phyloP scores from a whole-genome alignment of 225 moss, liverwort and hornwort genomes.

The Antitrichia curtipendula region DNA sequence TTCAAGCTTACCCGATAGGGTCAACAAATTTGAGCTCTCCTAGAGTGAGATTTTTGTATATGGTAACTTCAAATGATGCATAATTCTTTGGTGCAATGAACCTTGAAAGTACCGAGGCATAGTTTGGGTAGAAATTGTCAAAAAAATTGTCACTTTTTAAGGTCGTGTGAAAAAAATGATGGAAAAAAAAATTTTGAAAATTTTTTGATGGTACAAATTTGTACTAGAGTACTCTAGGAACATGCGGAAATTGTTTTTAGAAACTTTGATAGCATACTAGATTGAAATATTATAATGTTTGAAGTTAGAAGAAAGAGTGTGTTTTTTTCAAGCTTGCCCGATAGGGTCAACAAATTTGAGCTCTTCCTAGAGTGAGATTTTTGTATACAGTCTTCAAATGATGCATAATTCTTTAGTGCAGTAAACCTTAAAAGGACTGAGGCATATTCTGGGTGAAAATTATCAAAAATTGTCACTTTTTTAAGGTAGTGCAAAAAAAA shows the following conservation, averaged over 20 bases:
- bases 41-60: background rate
- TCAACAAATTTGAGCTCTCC: background rate
- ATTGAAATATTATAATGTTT: background rate
- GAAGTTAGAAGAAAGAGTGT: background rate
- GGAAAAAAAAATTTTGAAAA: too few species aligned
- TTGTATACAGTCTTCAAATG: background rate
- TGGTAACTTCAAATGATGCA: background rate
- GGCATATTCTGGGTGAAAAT: background rate
- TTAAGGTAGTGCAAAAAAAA: too few species aligned
- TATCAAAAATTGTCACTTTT: too few species aligned
- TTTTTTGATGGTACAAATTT: background rate
- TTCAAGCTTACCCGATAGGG: fast-evolving
- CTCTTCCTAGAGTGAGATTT: background rate
- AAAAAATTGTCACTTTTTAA: too few species aligned
- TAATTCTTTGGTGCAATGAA: background rate
- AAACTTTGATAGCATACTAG: background rate
- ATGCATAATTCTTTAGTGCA: background rate
- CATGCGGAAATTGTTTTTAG: background rate
- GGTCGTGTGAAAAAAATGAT: too few species aligned
- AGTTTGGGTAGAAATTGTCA: background rate
- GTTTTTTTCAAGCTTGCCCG: background rate
- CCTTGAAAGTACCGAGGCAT: fast-evolving
- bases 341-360: background rate
- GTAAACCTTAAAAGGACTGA: fast-evolving
- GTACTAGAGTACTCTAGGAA: background rate